phyloP scores from a whole-genome alignment of 2,329 filamentous ascomycete genomes.

The Fusarium piperis region DNA sequence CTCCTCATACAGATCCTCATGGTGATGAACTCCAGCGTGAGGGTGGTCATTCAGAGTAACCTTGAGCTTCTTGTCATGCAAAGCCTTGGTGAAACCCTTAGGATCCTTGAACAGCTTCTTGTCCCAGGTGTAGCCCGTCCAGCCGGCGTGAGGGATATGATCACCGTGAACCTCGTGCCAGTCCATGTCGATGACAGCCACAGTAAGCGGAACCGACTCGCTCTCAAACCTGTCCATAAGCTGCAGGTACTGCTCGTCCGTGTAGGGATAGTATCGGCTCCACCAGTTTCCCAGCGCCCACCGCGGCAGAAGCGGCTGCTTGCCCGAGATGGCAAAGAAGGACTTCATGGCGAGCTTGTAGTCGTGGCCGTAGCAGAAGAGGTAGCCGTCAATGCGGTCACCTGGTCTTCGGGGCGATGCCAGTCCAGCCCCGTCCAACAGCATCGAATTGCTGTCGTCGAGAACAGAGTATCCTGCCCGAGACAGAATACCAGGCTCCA shows the following conservation, averaged over 20 bases:
- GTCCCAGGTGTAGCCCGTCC: conserved; percentile 69
- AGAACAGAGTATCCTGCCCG: conserved; percentile 60
- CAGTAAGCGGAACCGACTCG: conserved; percentile 64
- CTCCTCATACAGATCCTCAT: conserved; percentile 65
- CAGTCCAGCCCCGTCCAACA: conserved; percentile 64
- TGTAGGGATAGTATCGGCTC: conserved; percentile 70
- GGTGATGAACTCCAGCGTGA: conserved; percentile 64
- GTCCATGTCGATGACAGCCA: conserved; percentile 73
- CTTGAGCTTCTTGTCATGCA: conserved; percentile 63
- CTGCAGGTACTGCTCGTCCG: conserved; percentile 62
- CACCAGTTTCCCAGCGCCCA: conserved; percentile 73
- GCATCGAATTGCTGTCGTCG: conserved; percentile 65
- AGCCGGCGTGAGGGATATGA: conserved; percentile 55
- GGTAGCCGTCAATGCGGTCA: conserved; percentile 65
- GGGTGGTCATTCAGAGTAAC: conserved; percentile 71
- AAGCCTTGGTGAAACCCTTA: conserved; percentile 56
- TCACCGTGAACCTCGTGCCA: conserved; percentile 67
- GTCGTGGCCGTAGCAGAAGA: conserved; percentile 68
- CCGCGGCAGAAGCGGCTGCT: conserved; percentile 64
- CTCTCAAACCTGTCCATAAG: conserved; percentile 66
- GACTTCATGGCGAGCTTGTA: conserved; percentile 63
- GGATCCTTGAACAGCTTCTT: conserved; percentile 62
- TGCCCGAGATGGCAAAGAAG: conserved; percentile 65
- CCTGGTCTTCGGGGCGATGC: conserved; percentile 58
- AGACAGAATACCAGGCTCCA: conserved; percentile 63